Percentiles rank a stretch among this genome's conserved stretches.
phyloP scores from a whole-genome alignment of 2,329 filamentous ascomycete species.

The Xylaria sp. region DNA sequence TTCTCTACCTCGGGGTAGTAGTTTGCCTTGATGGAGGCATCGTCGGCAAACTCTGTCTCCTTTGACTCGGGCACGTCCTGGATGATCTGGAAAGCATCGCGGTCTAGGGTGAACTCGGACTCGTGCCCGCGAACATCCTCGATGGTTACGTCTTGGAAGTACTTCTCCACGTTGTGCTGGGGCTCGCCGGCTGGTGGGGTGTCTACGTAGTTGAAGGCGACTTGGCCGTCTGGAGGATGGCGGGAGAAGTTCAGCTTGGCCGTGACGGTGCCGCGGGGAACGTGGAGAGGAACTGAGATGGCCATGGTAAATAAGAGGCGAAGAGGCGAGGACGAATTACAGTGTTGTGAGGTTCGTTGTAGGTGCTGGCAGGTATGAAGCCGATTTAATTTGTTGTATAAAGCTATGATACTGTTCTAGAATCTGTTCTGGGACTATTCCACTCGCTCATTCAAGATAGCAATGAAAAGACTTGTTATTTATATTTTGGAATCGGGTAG shows the following conservation, averaged over 20 bases:
- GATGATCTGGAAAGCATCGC: slow-evolving; percentile 75
- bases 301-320: slow-evolving; percentile 46
- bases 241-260: slow-evolving; percentile 70
- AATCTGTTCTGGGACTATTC: background rate
- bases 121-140: slow-evolving; percentile 77
- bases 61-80: slow-evolving; percentile 61
- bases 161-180: slow-evolving; percentile 67
- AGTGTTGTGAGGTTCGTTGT: background rate
- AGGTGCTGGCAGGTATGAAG: no score
- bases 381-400: background rate
- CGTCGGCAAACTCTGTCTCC: slow-evolving; percentile 68
- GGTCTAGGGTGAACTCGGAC: slow-evolving; percentile 68
- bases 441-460: background rate
- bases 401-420: slow-evolving; percentile 6
- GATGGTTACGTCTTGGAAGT: slow-evolving; percentile 61
- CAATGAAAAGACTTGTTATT: background rate
- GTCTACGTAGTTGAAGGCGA: slow-evolving; percentile 72
- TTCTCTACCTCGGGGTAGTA: slow-evolving; percentile 88
- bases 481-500: slow-evolving; percentile 5
- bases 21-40: slow-evolving; percentile 68
- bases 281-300: slow-evolving; percentile 41
- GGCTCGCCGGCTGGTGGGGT: slow-evolving; percentile 64
- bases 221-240: slow-evolving; percentile 63
- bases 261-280: slow-evolving; percentile 65
- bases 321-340: background rate